phyloP scores from a whole-genome alignment of 805 yeast genomes.

The Lachancea mirantina region DNA sequence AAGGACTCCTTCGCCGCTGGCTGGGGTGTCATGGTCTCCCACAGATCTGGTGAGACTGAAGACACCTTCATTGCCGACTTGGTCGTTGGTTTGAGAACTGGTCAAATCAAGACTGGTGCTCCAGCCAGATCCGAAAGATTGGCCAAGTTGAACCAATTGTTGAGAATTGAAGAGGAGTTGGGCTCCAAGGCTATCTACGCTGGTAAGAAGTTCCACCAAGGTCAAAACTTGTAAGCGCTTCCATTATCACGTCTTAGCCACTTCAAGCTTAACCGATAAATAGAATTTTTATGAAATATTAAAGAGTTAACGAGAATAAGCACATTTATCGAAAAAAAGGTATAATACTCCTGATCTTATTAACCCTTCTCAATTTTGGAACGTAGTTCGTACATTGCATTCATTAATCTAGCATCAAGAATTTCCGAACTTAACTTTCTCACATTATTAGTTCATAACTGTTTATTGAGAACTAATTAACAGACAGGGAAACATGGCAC shows the following conservation, averaged over 20 bases:
- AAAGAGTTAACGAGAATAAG: constrained; percentile 7
- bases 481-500: constrained; percentile 11
- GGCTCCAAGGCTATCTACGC: constrained; percentile 97
- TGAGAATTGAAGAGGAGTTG: constrained; percentile 97
- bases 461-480: neutral
- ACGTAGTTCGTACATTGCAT: too few relatives aligned
- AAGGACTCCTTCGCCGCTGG: constrained; percentile 89
- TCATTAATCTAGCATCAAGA: too few relatives aligned
- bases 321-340: too few relatives aligned
- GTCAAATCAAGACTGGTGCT: constrained; percentile 99
- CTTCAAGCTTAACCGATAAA: constrained; percentile 3
- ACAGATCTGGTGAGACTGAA: constrained; percentile 99
- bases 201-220: constrained; percentile 78
- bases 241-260: neutral
- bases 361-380: too few relatives aligned
- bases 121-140: constrained; percentile 99
- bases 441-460: neutral
- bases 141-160: constrained; percentile 97
- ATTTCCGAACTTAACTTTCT: too few relatives aligned
- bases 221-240: constrained; percentile 33
- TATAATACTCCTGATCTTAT: too few relatives aligned
- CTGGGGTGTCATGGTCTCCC: constrained; percentile 99
- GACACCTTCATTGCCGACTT: constrained; percentile 97
- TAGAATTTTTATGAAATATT: constrained; percentile 5
- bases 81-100: constrained; percentile 95